A percentile compares a stretch with the other conserved stretches of the same genome.
phyloP scores from a whole-genome alignment of 352 stramenopile genomes.

The Pythium utonaiense region DNA sequence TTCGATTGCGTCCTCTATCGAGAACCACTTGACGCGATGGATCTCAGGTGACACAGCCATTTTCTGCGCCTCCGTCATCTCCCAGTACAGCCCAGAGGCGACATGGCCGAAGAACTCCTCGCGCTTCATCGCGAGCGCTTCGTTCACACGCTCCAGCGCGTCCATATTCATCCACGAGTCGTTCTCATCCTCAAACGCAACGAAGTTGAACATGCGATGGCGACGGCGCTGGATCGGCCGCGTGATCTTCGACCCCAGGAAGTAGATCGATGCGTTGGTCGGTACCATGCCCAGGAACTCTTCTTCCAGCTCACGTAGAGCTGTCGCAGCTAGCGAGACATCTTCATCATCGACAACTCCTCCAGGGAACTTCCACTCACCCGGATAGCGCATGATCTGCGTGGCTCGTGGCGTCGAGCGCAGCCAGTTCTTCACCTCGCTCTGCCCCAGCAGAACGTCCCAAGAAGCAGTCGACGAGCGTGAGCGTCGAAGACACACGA shows the following conservation, averaged over 20 bases:
- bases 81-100: conserved; percentile 36
- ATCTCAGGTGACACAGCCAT: conserved; percentile 55
- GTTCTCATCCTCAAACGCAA: conserved; percentile 60
- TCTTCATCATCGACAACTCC: conserved; percentile 45
- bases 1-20: conserved; percentile 42
- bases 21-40: conserved; percentile 50
- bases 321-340: conserved; percentile 30
- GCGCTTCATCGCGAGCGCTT: conserved; percentile 34
- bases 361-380: conserved; percentile 66
- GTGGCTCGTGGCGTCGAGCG: conserved; percentile 34
- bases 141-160: conserved; percentile 35
- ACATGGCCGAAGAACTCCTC: conserved; percentile 30
- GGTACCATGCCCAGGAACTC: conserved; percentile 46
- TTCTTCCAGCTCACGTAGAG: conserved; percentile 47
- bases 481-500: conserved; percentile 30
- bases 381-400: conserved; percentile 59
- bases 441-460: conserved; percentile 62
- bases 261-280: conserved; percentile 25
- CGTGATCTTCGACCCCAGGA: conserved; percentile 44
- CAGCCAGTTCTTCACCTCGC: conserved; percentile 69
- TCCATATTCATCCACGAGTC: conserved; percentile 32
- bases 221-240: conserved; percentile 36
- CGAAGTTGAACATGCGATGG: conserved; percentile 69
- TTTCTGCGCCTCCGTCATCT: conserved; percentile 33
- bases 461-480: conserved; percentile 25